Evolutionary conservation across 306 rosid genomes (phyloP).

Genomic region (Castanopsis chinensis): DNA sequence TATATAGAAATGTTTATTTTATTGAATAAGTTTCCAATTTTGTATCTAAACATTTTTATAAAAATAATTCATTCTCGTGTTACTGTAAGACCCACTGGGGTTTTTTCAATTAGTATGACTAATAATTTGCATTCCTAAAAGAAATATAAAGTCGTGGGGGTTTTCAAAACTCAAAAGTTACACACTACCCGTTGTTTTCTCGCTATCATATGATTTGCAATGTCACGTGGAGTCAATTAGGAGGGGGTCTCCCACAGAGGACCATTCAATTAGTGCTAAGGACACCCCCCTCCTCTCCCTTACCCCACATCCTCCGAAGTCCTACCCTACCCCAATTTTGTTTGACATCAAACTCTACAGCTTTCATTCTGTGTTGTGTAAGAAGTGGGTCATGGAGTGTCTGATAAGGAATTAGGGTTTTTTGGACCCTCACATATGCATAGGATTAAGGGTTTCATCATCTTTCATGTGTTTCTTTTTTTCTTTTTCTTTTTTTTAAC

Average conservation of each 20-base stretch:
- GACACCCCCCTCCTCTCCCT: conserved; percentile 25
- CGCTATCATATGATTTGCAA: conserved; percentile 29
- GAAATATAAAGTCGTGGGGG: not conserved
- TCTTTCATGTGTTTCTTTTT: not conserved
- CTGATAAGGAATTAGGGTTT: conserved; percentile 37
- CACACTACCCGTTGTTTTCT: conserved; percentile 16
- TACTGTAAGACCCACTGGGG: not conserved
- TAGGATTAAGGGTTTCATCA: not conserved
- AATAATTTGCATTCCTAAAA: too few species aligned
- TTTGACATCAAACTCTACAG: conserved; percentile 29
- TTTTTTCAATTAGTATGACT: too few species aligned
- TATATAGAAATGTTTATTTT: too few species aligned
- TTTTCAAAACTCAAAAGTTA: not conserved
- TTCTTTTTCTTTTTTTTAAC: not conserved
- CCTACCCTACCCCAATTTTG: conserved; percentile 24
- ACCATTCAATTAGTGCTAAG: conserved; percentile 45
- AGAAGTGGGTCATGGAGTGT: conserved; percentile 28
- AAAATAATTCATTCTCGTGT: not conserved
- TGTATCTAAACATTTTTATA: too few species aligned
- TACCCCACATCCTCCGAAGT: conserved; percentile 26
- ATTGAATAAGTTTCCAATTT: too few species aligned
- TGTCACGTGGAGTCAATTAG: conserved; percentile 38
- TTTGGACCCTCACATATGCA: conserved; percentile 31
- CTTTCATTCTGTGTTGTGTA: conserved; percentile 36
- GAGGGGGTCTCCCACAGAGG: conserved; percentile 38